A percentile compares a stretch with the other conserved stretches of the same genome.
Conservation (phyloP, 139 green algal genomes). For the Micromonas pusilla region DNA sequence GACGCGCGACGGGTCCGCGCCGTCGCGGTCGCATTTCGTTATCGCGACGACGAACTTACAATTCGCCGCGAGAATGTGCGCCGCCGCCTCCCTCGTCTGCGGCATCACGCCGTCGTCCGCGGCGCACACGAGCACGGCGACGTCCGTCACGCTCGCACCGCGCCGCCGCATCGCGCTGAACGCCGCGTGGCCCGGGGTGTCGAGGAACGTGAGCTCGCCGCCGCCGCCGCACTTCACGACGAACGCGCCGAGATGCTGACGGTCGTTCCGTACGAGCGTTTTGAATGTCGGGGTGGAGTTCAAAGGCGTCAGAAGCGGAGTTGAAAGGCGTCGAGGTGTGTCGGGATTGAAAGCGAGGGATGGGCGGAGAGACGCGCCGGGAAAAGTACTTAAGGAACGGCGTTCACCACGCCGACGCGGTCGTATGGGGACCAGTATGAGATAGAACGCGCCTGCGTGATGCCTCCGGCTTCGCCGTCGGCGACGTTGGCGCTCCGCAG, state of each 20-base stretch:
- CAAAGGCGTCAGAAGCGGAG: no score
- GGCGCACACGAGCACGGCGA: conserved; percentile 83
- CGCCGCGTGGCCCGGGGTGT: conserved; percentile 88
- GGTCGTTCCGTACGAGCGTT: no score
- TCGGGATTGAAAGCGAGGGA: no score
- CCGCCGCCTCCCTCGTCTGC: conserved; percentile 72
- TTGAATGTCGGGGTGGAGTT: no score
- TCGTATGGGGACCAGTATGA: no score
- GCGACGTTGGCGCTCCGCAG: conserved; percentile 74
- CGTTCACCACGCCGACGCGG: no score
- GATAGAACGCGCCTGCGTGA: no score
- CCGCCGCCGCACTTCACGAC: conserved; percentile 54
- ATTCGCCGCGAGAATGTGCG: conserved; percentile 1
- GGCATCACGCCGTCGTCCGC: conserved; percentile 88
- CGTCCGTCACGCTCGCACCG: conserved; percentile 70
- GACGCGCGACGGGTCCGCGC: conserved; percentile 19
- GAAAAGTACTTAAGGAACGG: no score
- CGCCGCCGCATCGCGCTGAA: conserved; percentile 81
- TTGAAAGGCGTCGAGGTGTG: no score
- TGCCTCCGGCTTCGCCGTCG: conserved; percentile 81
- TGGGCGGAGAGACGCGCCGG: no score
- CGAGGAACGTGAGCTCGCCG: conserved; percentile 67
- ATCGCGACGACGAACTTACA: conserved; percentile 75
- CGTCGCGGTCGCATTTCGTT: conserved; percentile 52
- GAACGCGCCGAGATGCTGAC: conserved; percentile 88